Evolutionary conservation across 345 rosid genomes (phyloP), one percentile per base, ranked within the genome.

Genomic region (Camelina laxa): DNA sequence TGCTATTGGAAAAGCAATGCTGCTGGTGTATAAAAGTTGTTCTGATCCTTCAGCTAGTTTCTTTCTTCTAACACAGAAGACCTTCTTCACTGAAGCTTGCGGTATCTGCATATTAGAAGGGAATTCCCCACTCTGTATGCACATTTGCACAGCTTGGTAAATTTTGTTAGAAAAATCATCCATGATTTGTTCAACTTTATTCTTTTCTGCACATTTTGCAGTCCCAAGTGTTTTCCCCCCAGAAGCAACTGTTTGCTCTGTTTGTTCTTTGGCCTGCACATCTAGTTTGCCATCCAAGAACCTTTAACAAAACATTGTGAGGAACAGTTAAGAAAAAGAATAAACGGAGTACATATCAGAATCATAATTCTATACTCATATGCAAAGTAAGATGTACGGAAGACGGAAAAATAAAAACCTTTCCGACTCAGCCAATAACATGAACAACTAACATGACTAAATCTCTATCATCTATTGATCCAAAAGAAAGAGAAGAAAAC

Each of bases 1-100:
- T 63, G 88, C 88, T 73, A 92, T 73, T 73, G 89, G 91, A 80
- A 95, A 95, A 49, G 99, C 88, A 81, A 90, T 79, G 82, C 80
- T 95, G 87, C 94, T 81, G 67, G 98, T 76, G 69, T 82, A 95
- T 58, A 81, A 47, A 44, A 92, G 89, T 59, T 87, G 80, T 83
- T 87, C 92, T 19, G 71, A 59, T 49, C 90, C 97, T 84, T 90
- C 84, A 65, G 83, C 85, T 65, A 83, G 78, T 64, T 87, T 75
- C 81, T 90, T 95, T 74, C 82, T 81, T 84, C 76, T 89, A 48
- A 81, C 81, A 15, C 64, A 87, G 2, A 84, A 72, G 70, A 95
- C 92, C 80, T 72, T 82, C 83, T 86, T 90, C 61, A 95, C 94
- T 4, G 85, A 82, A 59, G 91, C 84, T 80, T 85, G 87, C 7